Conservation (phyloP, 495 filamentous ascomycete species). For the Rusavskia elegans region DNA sequence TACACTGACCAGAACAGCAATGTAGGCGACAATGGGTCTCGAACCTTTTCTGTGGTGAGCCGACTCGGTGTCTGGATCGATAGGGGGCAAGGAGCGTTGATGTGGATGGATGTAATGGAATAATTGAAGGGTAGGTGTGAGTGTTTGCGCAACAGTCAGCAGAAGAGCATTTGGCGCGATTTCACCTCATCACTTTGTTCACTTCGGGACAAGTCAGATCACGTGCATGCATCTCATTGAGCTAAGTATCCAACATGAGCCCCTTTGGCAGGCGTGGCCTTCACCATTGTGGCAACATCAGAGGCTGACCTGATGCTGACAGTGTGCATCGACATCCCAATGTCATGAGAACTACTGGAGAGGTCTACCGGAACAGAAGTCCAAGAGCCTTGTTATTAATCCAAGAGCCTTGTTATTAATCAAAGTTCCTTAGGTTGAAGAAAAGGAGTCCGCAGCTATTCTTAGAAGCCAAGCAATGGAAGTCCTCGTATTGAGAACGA, state of each 20-base stretch:
- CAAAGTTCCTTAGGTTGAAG: not conserved
- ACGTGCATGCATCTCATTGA: not conserved
- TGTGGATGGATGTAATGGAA: not conserved
- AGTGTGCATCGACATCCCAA: not conserved
- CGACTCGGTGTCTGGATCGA: too few species aligned
- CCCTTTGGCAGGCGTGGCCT: not conserved
- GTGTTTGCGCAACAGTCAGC: not conserved
- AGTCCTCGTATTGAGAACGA: not conserved
- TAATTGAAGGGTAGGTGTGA: not conserved
- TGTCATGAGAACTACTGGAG: too few species aligned
- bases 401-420: not conserved
- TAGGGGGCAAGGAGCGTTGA: too few species aligned
- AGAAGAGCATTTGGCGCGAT: not conserved
- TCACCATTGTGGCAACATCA: not conserved
- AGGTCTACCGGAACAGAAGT: too few species aligned
- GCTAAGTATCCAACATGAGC: not conserved
- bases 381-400: not conserved
- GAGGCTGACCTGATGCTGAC: not conserved
- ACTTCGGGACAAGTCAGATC: not conserved
- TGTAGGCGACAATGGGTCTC: too few species aligned
- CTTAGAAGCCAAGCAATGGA: not conserved
- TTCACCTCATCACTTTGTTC: not conserved
- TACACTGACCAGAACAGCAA: too few species aligned
- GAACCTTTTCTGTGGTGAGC: too few species aligned
- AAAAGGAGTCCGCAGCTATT: not conserved